Evolutionary conservation across 75 land plant species (phyloP), one percentile per base, ranked within the genome.

Genomic region (Pseudotsuga menziesii): DNA sequence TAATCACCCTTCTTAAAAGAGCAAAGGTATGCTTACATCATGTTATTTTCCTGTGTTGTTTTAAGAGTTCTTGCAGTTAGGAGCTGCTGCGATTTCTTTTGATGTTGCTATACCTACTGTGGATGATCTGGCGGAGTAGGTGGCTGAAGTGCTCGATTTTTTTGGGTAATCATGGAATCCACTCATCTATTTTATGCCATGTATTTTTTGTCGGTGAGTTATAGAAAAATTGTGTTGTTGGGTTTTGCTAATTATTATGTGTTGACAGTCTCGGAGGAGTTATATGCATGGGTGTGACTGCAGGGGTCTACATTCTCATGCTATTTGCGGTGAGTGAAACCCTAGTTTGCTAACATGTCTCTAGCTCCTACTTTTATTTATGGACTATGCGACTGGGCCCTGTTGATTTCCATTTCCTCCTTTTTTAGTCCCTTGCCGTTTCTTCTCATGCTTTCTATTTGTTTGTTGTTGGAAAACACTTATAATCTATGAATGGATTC

Each of bases 201-300:
- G 7, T 22, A 15, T 26, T 56, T 26, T 26, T 59, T 74, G 15
- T 74, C 17, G 15, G n/a, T 57, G 2, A 2, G 16, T 4, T 25
- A 78, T 17, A 27, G n/a, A 0, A 15, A 56, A 6, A 19, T 2
- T 55, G 63, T 81, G 7, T n/a, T 60, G 20, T 12, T 23, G 14
- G 17, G 25, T 55, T 58, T 36, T 61, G 2, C 26, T 66, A 6
- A 4, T 35, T 80, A 26, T 48, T 57, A 16, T 35, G 41, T 74
- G 36, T 70, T 16, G 58, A 14, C 84, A 95, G 99, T 74, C 87
- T 96, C 76, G 83, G 82, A 20, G 86, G 87, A 48, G 99, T 94
- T 26, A 90, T 96, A 82, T 89, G 99, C 83, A 67, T 96, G 86
- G 99, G 99, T 9, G 98, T 91, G 19, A 86, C 90, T 57, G 99